Evolutionary conservation across 805 yeast species (phyloP), one percentile per base, ranked within the genome.

Genomic region (Candida succiphila): DNA sequence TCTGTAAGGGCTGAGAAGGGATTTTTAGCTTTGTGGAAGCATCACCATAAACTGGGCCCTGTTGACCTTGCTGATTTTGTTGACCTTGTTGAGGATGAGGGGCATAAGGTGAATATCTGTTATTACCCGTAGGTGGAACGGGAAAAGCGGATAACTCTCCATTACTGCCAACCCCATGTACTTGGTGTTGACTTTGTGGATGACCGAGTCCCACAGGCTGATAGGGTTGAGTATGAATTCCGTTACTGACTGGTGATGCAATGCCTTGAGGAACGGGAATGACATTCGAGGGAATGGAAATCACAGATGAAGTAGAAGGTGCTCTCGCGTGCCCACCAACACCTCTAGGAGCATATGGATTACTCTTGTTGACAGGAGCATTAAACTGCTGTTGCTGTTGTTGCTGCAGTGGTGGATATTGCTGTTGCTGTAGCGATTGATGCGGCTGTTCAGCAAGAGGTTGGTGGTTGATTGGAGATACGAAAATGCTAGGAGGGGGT

Each of bases 321-420:
- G 48, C 46, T 35, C 54, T 43, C 4, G 49, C 46, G 38, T 50
- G 60, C 2, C 57, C 59, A 5, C 56, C 57, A 9, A 31, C 47
- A 20, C 45, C 49, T 2, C 51, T 42, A 13, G 60, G 60, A 17
- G 57, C 59, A 43, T 52, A 52, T 5, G 58, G 57, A 29, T 54
- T 9, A 47, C 7, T 7, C 30, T 17, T 7, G 18, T 7, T 12
- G 4, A 9, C 7, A 7, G 22, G 30, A 4, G 5, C 17, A 12
- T 27, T 22, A 5, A 4, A 17, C 19, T 18, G 22, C 10, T 27
- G 30, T 17, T 16, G 20, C 8, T 12, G 21, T 27, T 17, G 20
- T 18, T 15, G 29, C 4, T 19, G 29, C 29, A 27, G 16, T 15
- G 13, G 10, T 15, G 15, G 13, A 13, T 19, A n/a, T 22, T 13